A percentile compares a stretch with the other conserved stretches of the same genome.
Conservation (phyloP, 2,329 filamentous ascomycete species). For the Diaporthe australafricana region DNA sequence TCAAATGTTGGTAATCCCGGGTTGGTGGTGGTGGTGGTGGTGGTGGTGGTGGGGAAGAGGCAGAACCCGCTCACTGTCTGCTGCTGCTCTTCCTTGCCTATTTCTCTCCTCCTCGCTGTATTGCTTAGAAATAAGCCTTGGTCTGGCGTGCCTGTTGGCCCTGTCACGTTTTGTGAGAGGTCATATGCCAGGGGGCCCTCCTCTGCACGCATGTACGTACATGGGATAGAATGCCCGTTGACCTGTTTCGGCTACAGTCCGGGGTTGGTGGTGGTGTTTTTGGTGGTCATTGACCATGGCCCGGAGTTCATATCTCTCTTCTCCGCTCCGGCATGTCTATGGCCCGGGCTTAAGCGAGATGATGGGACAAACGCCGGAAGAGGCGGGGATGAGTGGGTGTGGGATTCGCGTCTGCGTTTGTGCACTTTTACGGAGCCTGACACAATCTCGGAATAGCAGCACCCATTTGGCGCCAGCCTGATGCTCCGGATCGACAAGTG, state of each 20-base stretch:
- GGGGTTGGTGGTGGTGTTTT: not conserved
- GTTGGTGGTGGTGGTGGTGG: not conserved
- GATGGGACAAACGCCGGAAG: not conserved
- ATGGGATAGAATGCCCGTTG: not conserved
- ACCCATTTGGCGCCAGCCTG: not conserved
- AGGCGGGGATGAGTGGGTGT: not conserved
- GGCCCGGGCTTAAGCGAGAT: constrained; percentile 20
- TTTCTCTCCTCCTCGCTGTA: not conserved
- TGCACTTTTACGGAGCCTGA: too few species aligned
- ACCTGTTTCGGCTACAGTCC: not conserved
- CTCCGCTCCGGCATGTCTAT: constrained; percentile 11
- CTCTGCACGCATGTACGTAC: not conserved
- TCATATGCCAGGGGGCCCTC: not conserved
- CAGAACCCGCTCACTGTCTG: not conserved
- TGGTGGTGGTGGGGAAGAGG: not conserved
- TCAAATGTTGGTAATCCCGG: constrained; percentile 9
- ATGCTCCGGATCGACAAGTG: not conserved
- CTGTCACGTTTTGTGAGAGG: constrained; percentile 7
- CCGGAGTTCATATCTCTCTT: not conserved
- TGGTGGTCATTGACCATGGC: not conserved
- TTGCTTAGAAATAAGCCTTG: constrained; percentile 1
- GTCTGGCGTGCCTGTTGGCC: not conserved
- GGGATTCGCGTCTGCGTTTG: not conserved
- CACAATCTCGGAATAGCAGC: too few species aligned
- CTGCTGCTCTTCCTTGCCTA: not conserved